Evolutionary conservation across 257 asterid species (phyloP).

Genomic region (Misopates orontium): DNA sequence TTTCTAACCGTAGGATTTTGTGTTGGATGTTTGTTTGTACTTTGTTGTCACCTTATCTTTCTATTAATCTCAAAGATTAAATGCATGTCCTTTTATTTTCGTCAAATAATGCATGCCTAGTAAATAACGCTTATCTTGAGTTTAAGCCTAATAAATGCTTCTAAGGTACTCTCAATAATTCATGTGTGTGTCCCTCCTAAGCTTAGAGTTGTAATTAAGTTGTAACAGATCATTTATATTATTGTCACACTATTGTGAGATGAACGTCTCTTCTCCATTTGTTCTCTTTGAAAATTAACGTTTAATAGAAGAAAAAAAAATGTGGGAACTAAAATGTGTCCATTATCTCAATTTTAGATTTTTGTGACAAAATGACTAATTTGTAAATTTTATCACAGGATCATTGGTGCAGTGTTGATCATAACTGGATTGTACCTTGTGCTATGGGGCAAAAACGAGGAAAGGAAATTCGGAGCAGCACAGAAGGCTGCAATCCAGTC

Average conservation of each 20-base stretch:
- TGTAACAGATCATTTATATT: no score
- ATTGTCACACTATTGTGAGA: no score
- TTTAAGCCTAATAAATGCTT: conserved; percentile 8
- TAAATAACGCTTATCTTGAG: neutral
- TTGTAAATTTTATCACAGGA: conserved; percentile 45
- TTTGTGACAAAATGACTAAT: neutral
- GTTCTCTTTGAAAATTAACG: no score
- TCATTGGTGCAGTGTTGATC: conserved; percentile 84
- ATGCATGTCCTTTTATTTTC: conserved; percentile 6
- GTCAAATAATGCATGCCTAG: neutral
- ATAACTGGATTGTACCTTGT: conserved; percentile 84
- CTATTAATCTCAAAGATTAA: neutral
- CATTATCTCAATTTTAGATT: neutral
- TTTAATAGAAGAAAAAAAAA: no score
- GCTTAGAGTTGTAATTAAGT: no score
- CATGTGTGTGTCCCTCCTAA: no score
- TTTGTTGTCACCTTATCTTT: neutral
- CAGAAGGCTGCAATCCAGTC: conserved; percentile 50
- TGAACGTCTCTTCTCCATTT: no score
- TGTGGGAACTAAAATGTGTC: no score
- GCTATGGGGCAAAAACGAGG: conserved; percentile 92
- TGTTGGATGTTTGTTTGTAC: neutral
- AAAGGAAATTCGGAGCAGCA: conserved; percentile 49
- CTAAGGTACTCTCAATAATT: neutral
- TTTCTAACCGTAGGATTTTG: conserved; percentile 8